These are phyloP conservation scores for Juncus inflexus DNA, from an alignment of 176 grass and related monocot genomes.

Conservation along the genomic window DNA sequence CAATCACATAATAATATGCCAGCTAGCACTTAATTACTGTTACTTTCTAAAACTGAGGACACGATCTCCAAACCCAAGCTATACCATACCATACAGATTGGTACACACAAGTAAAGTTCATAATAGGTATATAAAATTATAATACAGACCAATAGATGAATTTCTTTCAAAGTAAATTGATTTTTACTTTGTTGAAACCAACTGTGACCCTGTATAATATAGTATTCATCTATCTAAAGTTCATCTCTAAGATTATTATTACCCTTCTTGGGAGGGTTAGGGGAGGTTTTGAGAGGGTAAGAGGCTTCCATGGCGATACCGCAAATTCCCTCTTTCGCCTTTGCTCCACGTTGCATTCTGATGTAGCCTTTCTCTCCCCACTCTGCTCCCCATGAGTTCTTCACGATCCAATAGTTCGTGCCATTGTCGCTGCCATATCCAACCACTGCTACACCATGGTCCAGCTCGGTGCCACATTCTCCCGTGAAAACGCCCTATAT, in stretches of 20 bases:
- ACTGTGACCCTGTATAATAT: too few species aligned
- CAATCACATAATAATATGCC: too few species aligned
- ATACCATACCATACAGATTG: too few species aligned
- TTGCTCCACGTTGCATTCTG: slow-evolving; percentile 48
- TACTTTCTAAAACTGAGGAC: too few species aligned
- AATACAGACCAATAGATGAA: too few species aligned
- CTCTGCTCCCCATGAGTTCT: slow-evolving; percentile 61
- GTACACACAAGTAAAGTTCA: too few species aligned
- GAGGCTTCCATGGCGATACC: slow-evolving; percentile 86
- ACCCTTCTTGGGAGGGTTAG: slow-evolving; percentile 37
- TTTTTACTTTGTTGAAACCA: too few species aligned
- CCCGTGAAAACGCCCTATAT: slow-evolving; percentile 68
- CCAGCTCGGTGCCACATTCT: slow-evolving; percentile 52
- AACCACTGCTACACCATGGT: slow-evolving; percentile 75
- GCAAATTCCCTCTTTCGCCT: slow-evolving; percentile 48
- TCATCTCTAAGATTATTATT: slow-evolving; percentile 12
- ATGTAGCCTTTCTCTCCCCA: slow-evolving; percentile 74
- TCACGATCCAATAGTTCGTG: slow-evolving; percentile 63
- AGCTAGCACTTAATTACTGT: too few species aligned
- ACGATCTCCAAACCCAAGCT: too few species aligned
- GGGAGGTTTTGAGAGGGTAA: slow-evolving; percentile 59
- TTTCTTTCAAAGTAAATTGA: too few species aligned
- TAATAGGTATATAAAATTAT: too few species aligned
- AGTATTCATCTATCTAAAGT: background rate
- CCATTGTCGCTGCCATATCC: slow-evolving; percentile 53